Conservation (phyloP, 805 yeast genomes). For the Kuraishia ogatae region DNA sequence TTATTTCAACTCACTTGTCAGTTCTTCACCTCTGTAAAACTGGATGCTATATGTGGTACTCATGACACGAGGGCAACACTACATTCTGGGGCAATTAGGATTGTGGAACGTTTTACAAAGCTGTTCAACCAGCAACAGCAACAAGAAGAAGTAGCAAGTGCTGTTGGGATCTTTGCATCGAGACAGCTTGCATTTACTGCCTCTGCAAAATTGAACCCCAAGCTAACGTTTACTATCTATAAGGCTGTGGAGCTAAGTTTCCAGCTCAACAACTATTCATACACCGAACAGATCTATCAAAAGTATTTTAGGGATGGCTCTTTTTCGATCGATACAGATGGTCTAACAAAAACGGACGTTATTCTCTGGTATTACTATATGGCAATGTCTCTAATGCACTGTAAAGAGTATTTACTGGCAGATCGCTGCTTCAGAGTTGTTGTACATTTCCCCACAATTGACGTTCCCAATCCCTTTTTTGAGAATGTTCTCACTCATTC, state of each 20-base stretch:
- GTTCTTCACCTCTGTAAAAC: neutral
- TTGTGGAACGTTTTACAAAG: neutral
- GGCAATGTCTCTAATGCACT: neutral
- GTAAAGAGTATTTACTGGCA: neutral
- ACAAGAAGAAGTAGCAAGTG: neutral
- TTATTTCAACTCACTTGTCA: neutral
- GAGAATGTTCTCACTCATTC: neutral
- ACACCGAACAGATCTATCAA: neutral
- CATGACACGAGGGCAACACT: neutral
- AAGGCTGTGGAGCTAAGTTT: neutral
- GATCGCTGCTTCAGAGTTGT: neutral
- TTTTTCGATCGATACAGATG: neutral
- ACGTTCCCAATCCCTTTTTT: neutral
- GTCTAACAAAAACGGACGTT: neutral
- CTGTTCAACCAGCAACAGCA: neutral
- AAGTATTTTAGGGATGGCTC: neutral
- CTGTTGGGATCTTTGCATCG: neutral
- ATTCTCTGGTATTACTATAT: neutral
- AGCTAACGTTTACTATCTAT: neutral
- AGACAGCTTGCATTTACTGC: neutral
- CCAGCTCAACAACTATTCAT: neutral
- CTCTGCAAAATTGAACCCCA: neutral
- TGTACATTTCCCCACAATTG: neutral
- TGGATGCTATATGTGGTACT: neutral
- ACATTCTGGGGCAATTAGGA: neutral